Evolutionary conservation across 2,329 filamentous ascomycete genomes (phyloP).

Genomic region (Rhynchosporium agropyri): DNA sequence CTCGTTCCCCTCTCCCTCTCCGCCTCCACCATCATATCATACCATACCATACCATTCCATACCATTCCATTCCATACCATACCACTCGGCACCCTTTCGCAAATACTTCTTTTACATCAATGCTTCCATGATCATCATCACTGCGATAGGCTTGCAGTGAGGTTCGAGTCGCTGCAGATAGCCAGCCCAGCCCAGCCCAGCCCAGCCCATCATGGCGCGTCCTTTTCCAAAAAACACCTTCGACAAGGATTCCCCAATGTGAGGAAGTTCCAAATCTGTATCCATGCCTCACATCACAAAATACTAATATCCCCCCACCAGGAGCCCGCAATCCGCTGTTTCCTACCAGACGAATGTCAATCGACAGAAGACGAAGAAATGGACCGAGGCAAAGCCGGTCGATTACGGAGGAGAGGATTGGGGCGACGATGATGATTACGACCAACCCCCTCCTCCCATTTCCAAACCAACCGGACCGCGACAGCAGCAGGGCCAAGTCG

Average conservation of each 20-base stretch:
- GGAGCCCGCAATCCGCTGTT: constrained; percentile 37
- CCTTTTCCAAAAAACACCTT: constrained; percentile 40
- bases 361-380: constrained; percentile 89
- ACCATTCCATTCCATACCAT: neutral
- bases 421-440: constrained; percentile 72
- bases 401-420: constrained; percentile 94
- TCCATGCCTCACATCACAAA: constrained; percentile 7
- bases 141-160: constrained; percentile 31
- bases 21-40: no score
- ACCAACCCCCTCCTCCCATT: constrained; percentile 49
- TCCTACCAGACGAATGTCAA: constrained; percentile 83
- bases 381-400: constrained; percentile 85
- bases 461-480: constrained; percentile 48
- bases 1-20: no score
- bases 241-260: constrained; percentile 40
- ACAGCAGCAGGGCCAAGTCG: constrained; percentile 48
- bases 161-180: constrained; percentile 21
- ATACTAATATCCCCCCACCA: constrained; percentile 24
- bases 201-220: constrained; percentile 38
- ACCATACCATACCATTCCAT: neutral
- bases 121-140: constrained; percentile 25
- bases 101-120: constrained; percentile 9
- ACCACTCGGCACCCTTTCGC: neutral
- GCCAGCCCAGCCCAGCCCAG: constrained; percentile 14
- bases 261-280: constrained; percentile 18